Evolutionary conservation across 1,139 yeast species (phyloP), one percentile per base, ranked within the genome.

Genomic region (Kazachstania sp.): DNA sequence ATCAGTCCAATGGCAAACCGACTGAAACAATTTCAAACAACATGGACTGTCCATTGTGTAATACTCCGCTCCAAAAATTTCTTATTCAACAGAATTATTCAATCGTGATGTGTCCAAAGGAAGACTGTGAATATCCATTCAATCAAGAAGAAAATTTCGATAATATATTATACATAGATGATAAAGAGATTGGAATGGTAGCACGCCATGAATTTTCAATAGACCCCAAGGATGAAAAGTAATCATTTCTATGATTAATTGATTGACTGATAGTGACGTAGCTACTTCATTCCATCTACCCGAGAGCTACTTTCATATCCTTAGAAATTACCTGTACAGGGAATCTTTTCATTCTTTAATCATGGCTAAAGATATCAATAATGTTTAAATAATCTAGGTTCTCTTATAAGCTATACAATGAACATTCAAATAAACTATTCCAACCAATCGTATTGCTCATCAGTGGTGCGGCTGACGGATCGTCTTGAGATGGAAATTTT

Each of bases 91-190:
- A 62, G 43, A 64, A 63, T 45, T 63, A 64, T 43, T 67, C 68
- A 4, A 52, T 67, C 44, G 59, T 61, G 36, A 56, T 66, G 35
- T 67, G 71, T 48, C 59, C 66, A 23, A 60, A 59, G 45, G 52
- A 50, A 28, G 47, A 58, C 44, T 67, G 71, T 47, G 50, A 56
- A 12, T 76, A 63, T 45, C 71, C 71, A 3, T 67, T 67, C 49
- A 58, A 72, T 30, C 68, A 63, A 58, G 69, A 67, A 23, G 63
- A 62, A 19, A 59, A 48, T 12, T 30, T 52, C n/a, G 56, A 57
- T 29, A 51, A 54, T 39, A 37, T 61, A 15, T 56, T 56, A 6
- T 60, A 59, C 41, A 57, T 60, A 1, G 57, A 59, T n/a, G 64
- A 60, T 28, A 47, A 47, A 11, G 65, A 61, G 28, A 54, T 61